A percentile compares a stretch with the other conserved stretches of the same genome.
Conservation (phyloP, 768 basidiomycete genomes). For the Clitopilus hobsonii region DNA sequence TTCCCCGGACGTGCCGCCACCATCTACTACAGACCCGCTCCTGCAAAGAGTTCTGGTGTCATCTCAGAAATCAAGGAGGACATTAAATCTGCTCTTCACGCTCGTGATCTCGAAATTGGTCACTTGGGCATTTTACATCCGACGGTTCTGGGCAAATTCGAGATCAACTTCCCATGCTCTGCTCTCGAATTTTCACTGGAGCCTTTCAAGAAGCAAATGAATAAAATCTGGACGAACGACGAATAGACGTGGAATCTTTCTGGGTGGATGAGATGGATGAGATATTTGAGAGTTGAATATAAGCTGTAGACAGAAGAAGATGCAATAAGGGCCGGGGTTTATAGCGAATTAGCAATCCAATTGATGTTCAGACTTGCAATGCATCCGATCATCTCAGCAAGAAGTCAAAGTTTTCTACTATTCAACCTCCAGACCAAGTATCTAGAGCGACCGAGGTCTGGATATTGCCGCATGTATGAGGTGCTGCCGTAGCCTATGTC, state of each 20-base stretch:
- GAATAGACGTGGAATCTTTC: constrained; percentile 23
- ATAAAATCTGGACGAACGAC: constrained; percentile 52
- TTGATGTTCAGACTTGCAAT: neutral
- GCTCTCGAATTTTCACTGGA: constrained; percentile 92
- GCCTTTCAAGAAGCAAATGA: constrained; percentile 80
- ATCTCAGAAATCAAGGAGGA: constrained; percentile 31
- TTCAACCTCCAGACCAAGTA: neutral
- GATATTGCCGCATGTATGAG: neutral
- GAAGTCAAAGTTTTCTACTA: neutral
- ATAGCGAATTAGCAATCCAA: neutral
- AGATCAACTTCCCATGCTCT: constrained; percentile 92
- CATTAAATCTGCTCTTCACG: constrained; percentile 39
- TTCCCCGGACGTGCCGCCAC: constrained; percentile 94
- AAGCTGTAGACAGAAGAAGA: neutral
- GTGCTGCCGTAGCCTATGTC: neutral
- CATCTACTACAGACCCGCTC: constrained; percentile 75
- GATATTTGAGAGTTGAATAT: neutral
- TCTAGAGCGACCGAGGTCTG: neutral
- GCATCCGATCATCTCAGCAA: neutral
- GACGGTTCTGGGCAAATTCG: constrained; percentile 85
- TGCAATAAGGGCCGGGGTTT: neutral
- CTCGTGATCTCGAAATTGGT: constrained; percentile 73
- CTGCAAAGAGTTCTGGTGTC: constrained; percentile 26
- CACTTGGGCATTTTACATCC: constrained; percentile 94
- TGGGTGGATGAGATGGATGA: neutral